These are phyloP conservation scores for Poa annua DNA, from an alignment of 176 grass and related monocot species.

Conservation along the genomic window DNA sequence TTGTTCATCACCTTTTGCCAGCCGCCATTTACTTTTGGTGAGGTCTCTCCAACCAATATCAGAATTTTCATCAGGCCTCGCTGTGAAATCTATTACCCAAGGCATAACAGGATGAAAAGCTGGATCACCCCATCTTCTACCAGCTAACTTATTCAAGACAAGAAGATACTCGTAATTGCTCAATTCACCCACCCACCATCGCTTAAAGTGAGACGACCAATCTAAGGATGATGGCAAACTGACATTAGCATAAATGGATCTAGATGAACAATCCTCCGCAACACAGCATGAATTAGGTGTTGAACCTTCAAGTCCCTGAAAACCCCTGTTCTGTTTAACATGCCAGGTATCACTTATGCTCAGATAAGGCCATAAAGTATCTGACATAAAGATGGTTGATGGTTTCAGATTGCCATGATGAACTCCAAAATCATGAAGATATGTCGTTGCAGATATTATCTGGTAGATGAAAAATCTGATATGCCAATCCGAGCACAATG, in stretches of 20 bases:
- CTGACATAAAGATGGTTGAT: conserved; percentile 71
- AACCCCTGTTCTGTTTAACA: conserved; percentile 55
- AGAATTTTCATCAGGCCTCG: conserved; percentile 76
- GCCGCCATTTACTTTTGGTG: conserved; percentile 95
- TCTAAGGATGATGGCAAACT: conserved; percentile 59
- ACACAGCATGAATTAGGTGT: conserved; percentile 45
- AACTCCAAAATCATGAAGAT: conserved; percentile 81
- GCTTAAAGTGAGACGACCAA: conserved; percentile 71
- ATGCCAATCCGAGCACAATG: conserved; percentile 80
- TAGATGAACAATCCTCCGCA: conserved; percentile 51
- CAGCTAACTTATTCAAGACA: conserved; percentile 89
- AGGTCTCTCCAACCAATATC: conserved; percentile 91
- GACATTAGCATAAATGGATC: conserved; percentile 57
- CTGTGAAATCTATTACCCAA: conserved; percentile 97
- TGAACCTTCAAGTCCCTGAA: conserved; percentile 43
- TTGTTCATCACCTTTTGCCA: conserved; percentile 97
- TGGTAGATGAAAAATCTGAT: conserved; percentile 86
- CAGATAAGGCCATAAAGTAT: conserved; percentile 78
- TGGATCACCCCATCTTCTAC: conserved; percentile 91
- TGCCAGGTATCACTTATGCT: conserved; percentile 61
- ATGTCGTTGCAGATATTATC: conserved; percentile 74
- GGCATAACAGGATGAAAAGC: conserved; percentile 96
- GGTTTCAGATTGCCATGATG: conserved; percentile 82
- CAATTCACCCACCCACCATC: conserved; percentile 83
- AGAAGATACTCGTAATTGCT: conserved; percentile 98